Percentiles rank a stretch among this genome's conserved stretches.
These are phyloP conservation scores for Parietichytrium sp. DNA, from an alignment of 108 stramenopile species.

Conservation along the genomic window DNA sequence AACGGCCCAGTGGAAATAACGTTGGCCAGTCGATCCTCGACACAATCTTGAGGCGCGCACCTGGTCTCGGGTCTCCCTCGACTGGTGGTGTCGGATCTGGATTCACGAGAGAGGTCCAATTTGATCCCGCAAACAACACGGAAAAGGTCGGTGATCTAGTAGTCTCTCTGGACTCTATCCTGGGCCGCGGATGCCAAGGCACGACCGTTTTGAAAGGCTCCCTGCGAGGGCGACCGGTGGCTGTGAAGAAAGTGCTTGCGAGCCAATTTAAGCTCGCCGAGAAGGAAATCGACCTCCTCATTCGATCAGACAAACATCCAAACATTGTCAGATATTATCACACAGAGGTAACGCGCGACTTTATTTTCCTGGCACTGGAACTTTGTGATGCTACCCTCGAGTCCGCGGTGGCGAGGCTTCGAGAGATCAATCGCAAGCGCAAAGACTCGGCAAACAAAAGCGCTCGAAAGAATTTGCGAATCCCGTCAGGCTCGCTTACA, in stretches of 20 bases:
- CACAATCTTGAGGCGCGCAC: not conserved
- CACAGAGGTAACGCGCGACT: constrained; percentile 54
- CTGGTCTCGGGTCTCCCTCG: not conserved
- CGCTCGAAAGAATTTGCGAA: constrained; percentile 33
- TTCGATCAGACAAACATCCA: constrained; percentile 47
- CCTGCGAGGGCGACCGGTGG: constrained; percentile 31
- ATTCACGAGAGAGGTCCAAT: not conserved
- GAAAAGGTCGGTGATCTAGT: not conserved
- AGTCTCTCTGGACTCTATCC: not conserved
- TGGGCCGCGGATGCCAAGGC: constrained; percentile 40
- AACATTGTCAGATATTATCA: constrained; percentile 62
- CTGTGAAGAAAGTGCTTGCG: constrained; percentile 35
- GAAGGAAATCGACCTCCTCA: constrained; percentile 43
- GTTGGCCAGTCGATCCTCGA: not conserved
- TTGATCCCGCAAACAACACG: not conserved
- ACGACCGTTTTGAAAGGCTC: constrained; percentile 24
- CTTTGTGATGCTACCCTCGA: constrained; percentile 58
- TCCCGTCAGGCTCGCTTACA: not conserved
- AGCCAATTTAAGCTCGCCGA: constrained; percentile 35
- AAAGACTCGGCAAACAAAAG: constrained; percentile 28
- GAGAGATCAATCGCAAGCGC: not conserved
- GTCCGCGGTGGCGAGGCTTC: constrained; percentile 26
- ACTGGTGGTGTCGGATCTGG: too few relatives aligned
- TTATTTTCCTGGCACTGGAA: constrained; percentile 62
- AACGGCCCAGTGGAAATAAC: too few relatives aligned